Percentiles rank a stretch among this genome's conserved stretches.
These are phyloP conservation scores for Chamaecyparis obtusa DNA, from an alignment of 75 land plant species.

Conservation along the genomic window DNA sequence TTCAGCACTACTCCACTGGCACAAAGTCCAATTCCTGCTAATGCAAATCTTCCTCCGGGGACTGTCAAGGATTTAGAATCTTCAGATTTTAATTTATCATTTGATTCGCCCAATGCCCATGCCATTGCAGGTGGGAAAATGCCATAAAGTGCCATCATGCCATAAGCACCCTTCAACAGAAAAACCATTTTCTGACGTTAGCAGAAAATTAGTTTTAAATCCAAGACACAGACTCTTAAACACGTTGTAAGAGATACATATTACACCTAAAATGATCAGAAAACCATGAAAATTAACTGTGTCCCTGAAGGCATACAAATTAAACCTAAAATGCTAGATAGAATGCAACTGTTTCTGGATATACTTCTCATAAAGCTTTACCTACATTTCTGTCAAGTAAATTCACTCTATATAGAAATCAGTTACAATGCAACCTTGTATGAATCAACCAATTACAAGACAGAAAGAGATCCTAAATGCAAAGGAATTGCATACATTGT, in stretches of 20 bases:
- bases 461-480: not conserved
- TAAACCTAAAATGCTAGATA: not conserved
- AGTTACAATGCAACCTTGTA: not conserved
- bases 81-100: constrained; percentile 6
- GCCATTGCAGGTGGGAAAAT: constrained; percentile 88
- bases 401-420: not conserved
- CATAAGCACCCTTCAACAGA: constrained; percentile 61
- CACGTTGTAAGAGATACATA: not conserved
- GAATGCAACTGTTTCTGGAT: not conserved
- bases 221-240: not conserved
- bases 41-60: constrained; percentile 33
- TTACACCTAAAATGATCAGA: not conserved
- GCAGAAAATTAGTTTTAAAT: not conserved
- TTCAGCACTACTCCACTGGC: constrained; percentile 56
- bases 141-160: constrained; percentile 78
- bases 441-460: not conserved
- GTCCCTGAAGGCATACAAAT: not conserved
- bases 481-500: not conserved
- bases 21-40: constrained; percentile 50
- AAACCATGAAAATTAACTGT: not conserved
- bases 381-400: not conserved
- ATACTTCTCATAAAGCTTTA: too few species aligned
- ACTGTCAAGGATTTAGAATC: not conserved
- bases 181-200: not conserved
- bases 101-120: constrained; percentile 35